Base-by-base conservation (phyloP, 2,329 filamentous ascomycete species). In the Clarireedia paspali region DNA sequence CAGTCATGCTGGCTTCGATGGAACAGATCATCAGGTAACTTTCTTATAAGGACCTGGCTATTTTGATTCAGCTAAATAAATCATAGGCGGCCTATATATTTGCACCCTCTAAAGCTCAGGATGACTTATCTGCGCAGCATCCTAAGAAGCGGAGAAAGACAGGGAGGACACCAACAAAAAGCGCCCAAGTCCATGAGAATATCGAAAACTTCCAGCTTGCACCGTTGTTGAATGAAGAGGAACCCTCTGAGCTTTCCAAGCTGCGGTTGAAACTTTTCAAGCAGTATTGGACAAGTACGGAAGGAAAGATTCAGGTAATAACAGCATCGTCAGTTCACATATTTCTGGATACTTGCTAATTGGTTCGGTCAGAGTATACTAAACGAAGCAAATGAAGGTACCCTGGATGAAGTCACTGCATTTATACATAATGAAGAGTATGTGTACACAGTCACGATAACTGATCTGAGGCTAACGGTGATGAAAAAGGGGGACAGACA, bases 211-310 rank as follows among this genome's bases (percentile, higher is more conserved):
- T 59, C 15, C 50, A 64, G 2, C 86, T 83, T 57, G 73, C 77
- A 20, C 71, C 76, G 6, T 72, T 87, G 17, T 70, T 87, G 6
- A 74, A 76, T 57, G 82, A 81, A 3, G 66, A 70, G 0, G 84
- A 87, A 69, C 71, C 68, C 46, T 63, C 73, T 2, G 73, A 74
- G 34, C 76, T 74, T 53, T 74, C 79, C 23, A 68, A 68, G 6
- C 70, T 83, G 51, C 78, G 89, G 23, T 76, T 83, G 66, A 70
- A 75, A 47, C 73, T 82, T 3, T 92, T 84, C 68, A 72, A 82
- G 50, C 70, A 76, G 53, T 74, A 81, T 50, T 94, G 89, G 89
- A 70, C 73, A 2, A 71, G 75, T 40, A 80, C 89, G 62, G 80
- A 89, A 59, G 68, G 71, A 47, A 78, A 81, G 26, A 85, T 91